Evolutionary conservation across 2,329 filamentous ascomycete species (phyloP).

Genomic region (Nigrospora osmanthi): DNA sequence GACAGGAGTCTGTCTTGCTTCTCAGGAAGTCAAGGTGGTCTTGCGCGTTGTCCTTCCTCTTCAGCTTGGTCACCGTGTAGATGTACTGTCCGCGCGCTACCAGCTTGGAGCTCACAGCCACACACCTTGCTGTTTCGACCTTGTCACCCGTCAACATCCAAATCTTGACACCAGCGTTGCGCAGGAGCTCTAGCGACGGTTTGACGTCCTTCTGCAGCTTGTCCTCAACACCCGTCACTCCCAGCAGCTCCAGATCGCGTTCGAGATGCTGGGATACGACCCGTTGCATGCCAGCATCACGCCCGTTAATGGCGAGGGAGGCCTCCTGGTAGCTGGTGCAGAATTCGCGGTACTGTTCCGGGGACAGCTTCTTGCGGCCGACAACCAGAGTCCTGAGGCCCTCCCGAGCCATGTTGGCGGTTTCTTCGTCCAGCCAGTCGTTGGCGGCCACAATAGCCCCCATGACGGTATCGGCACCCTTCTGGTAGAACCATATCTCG

Average conservation of each 20-base stretch:
- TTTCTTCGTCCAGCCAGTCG: conserved; percentile 98
- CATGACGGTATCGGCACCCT: conserved; percentile 98
- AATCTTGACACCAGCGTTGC: conserved; percentile 97
- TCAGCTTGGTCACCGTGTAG: conserved; percentile 82
- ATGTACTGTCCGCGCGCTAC: conserved; percentile 93
- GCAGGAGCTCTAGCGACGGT: conserved; percentile 84
- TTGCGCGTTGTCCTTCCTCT: conserved; percentile 75
- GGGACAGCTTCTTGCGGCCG: conserved; percentile 78
- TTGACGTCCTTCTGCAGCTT: conserved; percentile 95
- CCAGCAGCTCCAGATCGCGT: conserved; percentile 80
- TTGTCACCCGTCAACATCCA: conserved; percentile 99
- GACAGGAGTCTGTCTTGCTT: conserved; percentile 76
- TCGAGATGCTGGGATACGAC: conserved; percentile 79
- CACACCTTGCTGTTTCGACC: conserved; percentile 92
- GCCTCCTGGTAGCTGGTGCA: conserved; percentile 67
- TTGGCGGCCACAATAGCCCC: conserved; percentile 89
- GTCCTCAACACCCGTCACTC: conserved; percentile 97
- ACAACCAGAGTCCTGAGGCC: conserved; percentile 90
- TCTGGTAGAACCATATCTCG: conserved; percentile 98
- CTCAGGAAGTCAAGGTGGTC: conserved; percentile 84
- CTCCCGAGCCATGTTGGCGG: conserved; percentile 98
- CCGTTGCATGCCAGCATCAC: conserved; percentile 73
- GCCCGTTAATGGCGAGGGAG: conserved; percentile 68
- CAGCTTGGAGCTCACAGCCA: conserved; percentile 89
- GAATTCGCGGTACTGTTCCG: conserved; percentile 76